phyloP scores from a whole-genome alignment of 345 rosid species.

The Microcos paniculata region DNA sequence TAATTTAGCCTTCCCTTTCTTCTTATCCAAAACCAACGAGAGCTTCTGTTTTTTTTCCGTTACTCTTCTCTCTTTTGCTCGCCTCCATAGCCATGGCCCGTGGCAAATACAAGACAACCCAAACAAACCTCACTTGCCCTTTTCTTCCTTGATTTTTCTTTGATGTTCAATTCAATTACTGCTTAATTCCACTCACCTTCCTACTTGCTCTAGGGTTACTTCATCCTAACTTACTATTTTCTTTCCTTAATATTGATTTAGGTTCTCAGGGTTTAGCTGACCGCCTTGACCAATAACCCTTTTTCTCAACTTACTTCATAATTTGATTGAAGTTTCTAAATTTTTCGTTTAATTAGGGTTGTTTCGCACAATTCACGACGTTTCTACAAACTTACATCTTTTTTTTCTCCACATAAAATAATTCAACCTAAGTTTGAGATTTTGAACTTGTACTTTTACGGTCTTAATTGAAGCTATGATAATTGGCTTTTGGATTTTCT shows the following conservation, averaged over 20 bases:
- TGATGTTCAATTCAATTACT: not conserved
- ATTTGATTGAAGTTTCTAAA: not conserved
- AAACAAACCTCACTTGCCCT: not conserved
- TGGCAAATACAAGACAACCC: not conserved
- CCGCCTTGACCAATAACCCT: not conserved
- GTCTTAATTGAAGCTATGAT: not conserved
- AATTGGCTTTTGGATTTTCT: not conserved
- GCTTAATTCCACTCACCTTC: not conserved
- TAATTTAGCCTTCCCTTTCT: slow-evolving; percentile 16
- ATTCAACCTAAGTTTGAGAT: too few species aligned
- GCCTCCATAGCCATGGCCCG: too few species aligned
- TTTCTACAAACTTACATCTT: not conserved
- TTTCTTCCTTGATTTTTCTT: not conserved
- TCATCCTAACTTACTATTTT: not conserved
- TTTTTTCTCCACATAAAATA: not conserved
- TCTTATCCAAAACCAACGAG: not conserved
- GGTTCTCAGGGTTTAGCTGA: not conserved
- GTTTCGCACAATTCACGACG: not conserved
- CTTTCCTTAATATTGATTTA: not conserved
- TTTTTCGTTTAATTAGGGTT: slow-evolving; percentile 31
- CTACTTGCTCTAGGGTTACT: slow-evolving; percentile 20
- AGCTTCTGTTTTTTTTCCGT: too few species aligned
- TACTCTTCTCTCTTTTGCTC: not conserved
- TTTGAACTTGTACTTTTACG: too few species aligned
- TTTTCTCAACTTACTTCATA: not conserved